Percentiles rank a stretch among this genome's conserved stretches.
These are phyloP conservation scores for Trichoderma gamsii DNA, from an alignment of 495 filamentous ascomycete species.

Conservation along the genomic window DNA sequence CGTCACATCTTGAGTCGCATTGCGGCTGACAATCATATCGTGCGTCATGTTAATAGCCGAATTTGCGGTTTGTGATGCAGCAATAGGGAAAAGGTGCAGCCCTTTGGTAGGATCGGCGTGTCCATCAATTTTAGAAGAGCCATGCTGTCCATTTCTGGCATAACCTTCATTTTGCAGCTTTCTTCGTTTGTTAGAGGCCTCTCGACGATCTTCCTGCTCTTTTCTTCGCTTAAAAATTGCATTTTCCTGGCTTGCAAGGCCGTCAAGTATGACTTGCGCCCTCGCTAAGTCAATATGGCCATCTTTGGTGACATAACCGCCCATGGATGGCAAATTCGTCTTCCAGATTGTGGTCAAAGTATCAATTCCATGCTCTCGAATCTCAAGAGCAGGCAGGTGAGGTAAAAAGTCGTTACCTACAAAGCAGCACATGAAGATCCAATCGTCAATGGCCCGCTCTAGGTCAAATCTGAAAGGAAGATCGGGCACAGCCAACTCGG, in stretches of 20 bases:
- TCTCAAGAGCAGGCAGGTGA: constrained; percentile 92
- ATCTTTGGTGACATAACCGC: constrained; percentile 91
- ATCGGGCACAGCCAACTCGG: constrained; percentile 74
- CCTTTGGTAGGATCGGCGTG: constrained; percentile 22
- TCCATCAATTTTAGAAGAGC: constrained; percentile 6
- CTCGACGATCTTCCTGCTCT: constrained; percentile 73
- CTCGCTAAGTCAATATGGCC: constrained; percentile 81
- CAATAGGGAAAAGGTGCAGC: constrained; percentile 28
- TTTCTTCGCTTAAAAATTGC: constrained; percentile 83
- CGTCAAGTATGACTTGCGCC: constrained; percentile 81
- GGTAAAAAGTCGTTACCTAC: constrained; percentile 99
- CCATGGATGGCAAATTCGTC: constrained; percentile 86
- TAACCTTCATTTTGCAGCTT: constrained; percentile 60
- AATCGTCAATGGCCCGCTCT: constrained; percentile 95
- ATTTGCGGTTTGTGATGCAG: constrained; percentile 21
- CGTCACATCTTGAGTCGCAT: constrained; percentile 68
- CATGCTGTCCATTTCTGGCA: constrained; percentile 24
- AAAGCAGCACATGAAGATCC: constrained; percentile 99
- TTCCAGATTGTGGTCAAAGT: constrained; percentile 93
- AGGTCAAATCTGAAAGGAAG: constrained; percentile 77
- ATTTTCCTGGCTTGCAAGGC: constrained; percentile 90
- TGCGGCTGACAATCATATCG: constrained; percentile 80
- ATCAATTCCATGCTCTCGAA: constrained; percentile 95
- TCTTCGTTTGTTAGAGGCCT: constrained; percentile 69
- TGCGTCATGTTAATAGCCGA: constrained; percentile 68